Conservation (phyloP, 495 filamentous ascomycete genomes). For the Annulohypoxylon maeteangense region DNA sequence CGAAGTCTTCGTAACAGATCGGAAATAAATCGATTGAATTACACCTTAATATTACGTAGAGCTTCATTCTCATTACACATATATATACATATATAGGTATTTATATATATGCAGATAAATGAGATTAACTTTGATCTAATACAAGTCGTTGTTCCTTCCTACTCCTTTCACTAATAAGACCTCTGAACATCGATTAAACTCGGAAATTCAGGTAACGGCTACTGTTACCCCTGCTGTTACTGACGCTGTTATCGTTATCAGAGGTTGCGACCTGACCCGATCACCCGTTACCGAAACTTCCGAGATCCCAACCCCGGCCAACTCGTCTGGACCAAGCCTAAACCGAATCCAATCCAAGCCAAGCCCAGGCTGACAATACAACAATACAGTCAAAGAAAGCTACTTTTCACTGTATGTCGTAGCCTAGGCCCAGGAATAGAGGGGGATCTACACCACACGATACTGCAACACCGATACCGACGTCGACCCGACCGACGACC, state of each 20-base stretch:
- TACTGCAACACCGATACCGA: slow-evolving; percentile 6
- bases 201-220: not conserved
- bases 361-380: slow-evolving; percentile 7
- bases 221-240: not conserved
- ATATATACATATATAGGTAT: not conserved
- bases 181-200: not conserved
- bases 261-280: slow-evolving; percentile 10
- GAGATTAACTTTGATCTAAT: not conserved
- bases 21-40: not conserved
- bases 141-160: not conserved
- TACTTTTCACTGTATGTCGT: slow-evolving; percentile 36
- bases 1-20: not conserved
- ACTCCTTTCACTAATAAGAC: not conserved
- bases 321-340: not conserved
- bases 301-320: slow-evolving; percentile 22
- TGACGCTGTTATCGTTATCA: slow-evolving; percentile 1
- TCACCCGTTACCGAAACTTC: slow-evolving; percentile 41
- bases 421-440: slow-evolving; percentile 12
- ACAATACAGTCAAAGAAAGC: not conserved
- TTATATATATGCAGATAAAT: too few relatives aligned
- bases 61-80: not conserved
- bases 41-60: not conserved
- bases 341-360: not conserved
- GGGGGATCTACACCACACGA: slow-evolving; percentile 32
- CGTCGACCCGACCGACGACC: slow-evolving; percentile 14